These are phyloP conservation scores for Monosporozyma servazzii DNA, from an alignment of 805 yeast genomes.

Conservation along the genomic window DNA sequence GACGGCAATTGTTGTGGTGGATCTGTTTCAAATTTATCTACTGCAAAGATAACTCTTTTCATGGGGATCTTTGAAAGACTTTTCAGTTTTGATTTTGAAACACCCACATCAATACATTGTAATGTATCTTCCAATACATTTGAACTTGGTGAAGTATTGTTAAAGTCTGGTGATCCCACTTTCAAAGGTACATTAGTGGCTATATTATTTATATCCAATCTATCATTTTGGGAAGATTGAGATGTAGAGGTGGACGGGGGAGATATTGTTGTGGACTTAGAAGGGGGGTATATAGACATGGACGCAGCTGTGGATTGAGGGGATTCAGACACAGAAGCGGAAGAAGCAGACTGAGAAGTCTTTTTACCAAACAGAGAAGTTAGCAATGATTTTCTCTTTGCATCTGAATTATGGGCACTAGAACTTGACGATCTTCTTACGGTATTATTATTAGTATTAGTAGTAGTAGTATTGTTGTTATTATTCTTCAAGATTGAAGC, in stretches of 20 bases:
- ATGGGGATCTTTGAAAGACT: slow-evolving; percentile 25
- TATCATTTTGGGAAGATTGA: neutral
- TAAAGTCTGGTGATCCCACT: slow-evolving; percentile 1
- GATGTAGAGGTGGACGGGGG: neutral
- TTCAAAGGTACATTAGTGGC: neutral
- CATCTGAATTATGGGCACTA: slow-evolving; percentile 10
- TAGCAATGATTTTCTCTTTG: slow-evolving; percentile 19
- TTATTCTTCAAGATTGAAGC: neutral
- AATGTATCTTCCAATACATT: neutral
- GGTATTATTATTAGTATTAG: neutral
- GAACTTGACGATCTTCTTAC: neutral
- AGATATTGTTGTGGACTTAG: neutral
- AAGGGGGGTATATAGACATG: neutral
- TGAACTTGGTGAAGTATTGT: neutral
- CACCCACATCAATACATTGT: neutral
- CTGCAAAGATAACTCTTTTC: slow-evolving; percentile 67
- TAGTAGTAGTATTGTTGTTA: neutral
- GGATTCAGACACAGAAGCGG: neutral
- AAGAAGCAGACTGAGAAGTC: neutral
- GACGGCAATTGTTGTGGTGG: slow-evolving; percentile 96
- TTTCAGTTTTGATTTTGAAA: neutral
- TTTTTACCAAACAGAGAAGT: slow-evolving; percentile 23
- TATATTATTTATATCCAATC: neutral
- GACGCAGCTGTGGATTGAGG: neutral
- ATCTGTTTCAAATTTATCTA: slow-evolving; percentile 61